phyloP scores from a whole-genome alignment of 192 early-diverging fungal genomes.

The Backusella psychrophila region DNA sequence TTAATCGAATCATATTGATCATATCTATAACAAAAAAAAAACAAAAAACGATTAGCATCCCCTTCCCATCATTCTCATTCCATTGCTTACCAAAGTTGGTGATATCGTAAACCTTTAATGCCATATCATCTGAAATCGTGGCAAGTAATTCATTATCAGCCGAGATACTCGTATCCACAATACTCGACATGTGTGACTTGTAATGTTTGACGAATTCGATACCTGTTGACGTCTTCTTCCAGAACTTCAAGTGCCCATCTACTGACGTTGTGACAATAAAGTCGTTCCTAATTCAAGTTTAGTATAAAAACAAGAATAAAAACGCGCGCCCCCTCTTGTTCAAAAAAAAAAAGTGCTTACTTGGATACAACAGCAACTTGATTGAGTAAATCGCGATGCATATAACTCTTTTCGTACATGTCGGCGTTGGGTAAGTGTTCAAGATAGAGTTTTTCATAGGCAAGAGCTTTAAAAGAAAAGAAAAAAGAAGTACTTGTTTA shows the following conservation, averaged over 20 bases:
- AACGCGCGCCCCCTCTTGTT: background rate
- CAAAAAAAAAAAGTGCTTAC: constrained; percentile 30
- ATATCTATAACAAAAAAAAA: constrained; percentile 83
- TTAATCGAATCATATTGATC: constrained; percentile 90
- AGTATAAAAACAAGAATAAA: background rate
- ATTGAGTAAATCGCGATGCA: constrained; percentile 92
- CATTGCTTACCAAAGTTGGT: constrained; percentile 80
- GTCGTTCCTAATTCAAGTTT: constrained; percentile 56
- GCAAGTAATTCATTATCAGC: constrained; percentile 81
- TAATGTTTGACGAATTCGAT: constrained; percentile 99
- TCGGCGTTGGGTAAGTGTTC: constrained; percentile 81
- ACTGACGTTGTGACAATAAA: constrained; percentile 93
- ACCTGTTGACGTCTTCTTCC: constrained; percentile 91
- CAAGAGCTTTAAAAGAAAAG: constrained; percentile 36
- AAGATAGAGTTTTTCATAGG: constrained; percentile 76
- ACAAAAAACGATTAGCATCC: background rate
- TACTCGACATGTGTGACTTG: constrained; percentile 73
- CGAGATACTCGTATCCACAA: constrained; percentile 58
- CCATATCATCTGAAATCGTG: constrained; percentile 79
- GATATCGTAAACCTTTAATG: constrained; percentile 93
- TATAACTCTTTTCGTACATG: constrained; percentile 93
- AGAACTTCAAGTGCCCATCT: constrained; percentile 98
- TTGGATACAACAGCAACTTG: constrained; percentile 65
- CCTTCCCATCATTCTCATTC: no score
- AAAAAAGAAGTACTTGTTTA: background rate